phyloP scores from a whole-genome alignment of 495 filamentous ascomycete genomes.

The Penicillium bialowiezense region DNA sequence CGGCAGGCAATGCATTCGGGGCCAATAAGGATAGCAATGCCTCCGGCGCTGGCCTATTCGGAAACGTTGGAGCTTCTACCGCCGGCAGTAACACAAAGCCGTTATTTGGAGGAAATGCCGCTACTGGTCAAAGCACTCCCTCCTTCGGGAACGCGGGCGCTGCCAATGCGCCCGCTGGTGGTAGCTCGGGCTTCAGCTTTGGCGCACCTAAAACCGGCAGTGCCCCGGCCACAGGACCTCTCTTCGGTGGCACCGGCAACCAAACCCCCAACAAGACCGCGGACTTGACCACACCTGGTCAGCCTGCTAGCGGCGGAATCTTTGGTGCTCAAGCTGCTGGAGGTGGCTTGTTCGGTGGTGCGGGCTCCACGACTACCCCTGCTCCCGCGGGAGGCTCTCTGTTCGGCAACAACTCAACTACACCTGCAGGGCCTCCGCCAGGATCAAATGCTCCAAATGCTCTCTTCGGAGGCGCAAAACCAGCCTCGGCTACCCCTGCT shows the following conservation, averaged over 20 bases:
- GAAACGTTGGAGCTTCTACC: conserved; percentile 43
- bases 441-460: conserved; percentile 30
- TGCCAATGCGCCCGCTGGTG: conserved; percentile 19
- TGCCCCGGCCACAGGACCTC: conserved; percentile 20
- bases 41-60: conserved; percentile 39
- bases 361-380: conserved; percentile 32
- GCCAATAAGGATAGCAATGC: conserved; percentile 28
- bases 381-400: conserved; percentile 35
- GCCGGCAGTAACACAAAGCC: conserved; percentile 28
- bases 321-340: conserved; percentile 44
- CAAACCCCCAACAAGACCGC: conserved; percentile 41
- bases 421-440: conserved; percentile 63
- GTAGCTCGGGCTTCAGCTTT: conserved; percentile 42
- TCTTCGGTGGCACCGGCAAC: conserved; percentile 25
- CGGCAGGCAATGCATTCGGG: conserved; percentile 32
- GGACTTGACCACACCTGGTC: conserved; percentile 32
- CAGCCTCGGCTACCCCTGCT: conserved; percentile 23
- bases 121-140: conserved; percentile 24
- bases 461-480: conserved; percentile 32
- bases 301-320: conserved; percentile 36
- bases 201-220: conserved; percentile 27
- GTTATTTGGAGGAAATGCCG: conserved; percentile 29
- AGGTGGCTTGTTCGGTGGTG: conserved; percentile 38
- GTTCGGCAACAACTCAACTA: conserved; percentile 56
- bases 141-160: conserved; percentile 33